phyloP scores from a whole-genome alignment of 305 asterid species.

The Stenogyne calaminthoides region DNA sequence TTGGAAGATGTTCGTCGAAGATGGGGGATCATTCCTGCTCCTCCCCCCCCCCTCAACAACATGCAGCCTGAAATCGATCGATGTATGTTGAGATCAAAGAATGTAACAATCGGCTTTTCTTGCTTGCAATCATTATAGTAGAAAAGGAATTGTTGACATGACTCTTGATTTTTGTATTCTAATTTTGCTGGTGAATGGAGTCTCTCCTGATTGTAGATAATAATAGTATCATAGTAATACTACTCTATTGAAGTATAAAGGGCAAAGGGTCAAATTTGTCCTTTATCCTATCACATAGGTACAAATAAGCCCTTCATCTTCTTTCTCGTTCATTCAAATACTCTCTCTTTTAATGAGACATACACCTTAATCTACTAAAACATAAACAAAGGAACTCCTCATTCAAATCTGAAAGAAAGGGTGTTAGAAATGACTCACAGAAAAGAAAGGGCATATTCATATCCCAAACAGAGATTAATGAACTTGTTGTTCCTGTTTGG shows the following conservation, averaged over 20 bases:
- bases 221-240: background rate
- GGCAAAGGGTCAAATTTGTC: too few species aligned
- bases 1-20: slow-evolving; percentile 77
- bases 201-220: background rate
- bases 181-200: background rate
- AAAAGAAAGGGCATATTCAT: too few species aligned
- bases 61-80: slow-evolving; percentile 25
- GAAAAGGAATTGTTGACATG: background rate
- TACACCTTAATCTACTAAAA: too few species aligned
- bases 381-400: too few species aligned
- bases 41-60: slow-evolving; percentile 55
- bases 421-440: too few species aligned
- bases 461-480: too few species aligned
- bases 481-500: too few species aligned
- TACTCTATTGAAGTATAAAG: background rate
- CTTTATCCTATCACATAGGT: too few species aligned
- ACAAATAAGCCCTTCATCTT: too few species aligned
- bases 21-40: slow-evolving; percentile 82
- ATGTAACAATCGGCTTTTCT: background rate
- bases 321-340: too few species aligned
- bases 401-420: too few species aligned
- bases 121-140: background rate
- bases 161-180: background rate
- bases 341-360: too few species aligned
- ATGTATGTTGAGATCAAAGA: background rate